Evolutionary conservation across 2,329 filamentous ascomycete species (phyloP).

Genomic region (Ploettnerulaceae sp.): DNA sequence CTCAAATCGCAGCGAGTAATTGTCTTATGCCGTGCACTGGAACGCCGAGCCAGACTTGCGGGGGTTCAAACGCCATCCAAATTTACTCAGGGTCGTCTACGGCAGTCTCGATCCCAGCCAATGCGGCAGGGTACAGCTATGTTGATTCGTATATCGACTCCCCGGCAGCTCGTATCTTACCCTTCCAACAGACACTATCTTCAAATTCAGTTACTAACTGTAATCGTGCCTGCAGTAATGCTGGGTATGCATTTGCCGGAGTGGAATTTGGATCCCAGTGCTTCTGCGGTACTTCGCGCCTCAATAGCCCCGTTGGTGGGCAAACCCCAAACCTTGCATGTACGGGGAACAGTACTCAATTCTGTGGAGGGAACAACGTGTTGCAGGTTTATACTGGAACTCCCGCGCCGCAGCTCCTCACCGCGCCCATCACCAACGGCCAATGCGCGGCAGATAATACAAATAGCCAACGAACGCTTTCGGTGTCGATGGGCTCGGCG

Average conservation of each 20-base stretch:
- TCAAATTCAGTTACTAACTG: not conserved
- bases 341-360: not conserved
- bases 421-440: not conserved
- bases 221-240: not conserved
- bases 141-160: not conserved
- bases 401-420: not conserved
- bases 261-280: not conserved
- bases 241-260: not conserved
- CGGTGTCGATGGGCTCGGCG: not conserved
- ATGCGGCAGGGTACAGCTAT: not conserved
- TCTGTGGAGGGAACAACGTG: not conserved
- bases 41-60: not conserved
- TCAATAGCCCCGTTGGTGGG: not conserved
- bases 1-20: not conserved
- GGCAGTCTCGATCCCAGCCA: not conserved
- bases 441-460: slow-evolving; percentile 1
- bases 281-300: not conserved
- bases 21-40: not conserved
- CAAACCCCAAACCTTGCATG: not conserved
- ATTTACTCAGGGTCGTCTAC: not conserved
- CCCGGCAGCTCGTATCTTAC: not conserved
- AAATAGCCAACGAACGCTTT: not conserved
- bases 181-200: not conserved
- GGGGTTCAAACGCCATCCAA: not conserved
- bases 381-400: not conserved